phyloP scores from a whole-genome alignment of 2,329 filamentous ascomycete species.

The Hymenoscyphus linearis region DNA sequence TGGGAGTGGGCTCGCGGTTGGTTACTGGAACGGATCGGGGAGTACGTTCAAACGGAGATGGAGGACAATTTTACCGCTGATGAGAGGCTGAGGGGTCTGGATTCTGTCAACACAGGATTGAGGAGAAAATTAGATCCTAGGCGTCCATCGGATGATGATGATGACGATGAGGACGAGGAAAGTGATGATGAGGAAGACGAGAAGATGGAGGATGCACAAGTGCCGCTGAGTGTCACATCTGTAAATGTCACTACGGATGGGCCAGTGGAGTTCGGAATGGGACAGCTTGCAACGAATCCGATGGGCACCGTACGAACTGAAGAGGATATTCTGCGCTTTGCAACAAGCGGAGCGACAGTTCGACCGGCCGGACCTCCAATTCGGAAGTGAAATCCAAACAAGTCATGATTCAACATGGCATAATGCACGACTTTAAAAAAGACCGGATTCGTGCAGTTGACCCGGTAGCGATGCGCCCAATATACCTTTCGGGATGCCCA shows the following conservation, averaged over 20 bases:
- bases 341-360: constrained; percentile 39
- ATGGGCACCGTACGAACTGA: constrained; percentile 28
- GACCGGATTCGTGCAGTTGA: not conserved
- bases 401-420: not conserved
- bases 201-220: constrained; percentile 52
- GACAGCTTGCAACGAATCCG: constrained; percentile 17
- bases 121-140: constrained; percentile 35
- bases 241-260: constrained; percentile 10
- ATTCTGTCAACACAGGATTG: constrained; percentile 69
- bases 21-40: constrained; percentile 37
- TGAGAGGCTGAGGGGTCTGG: constrained; percentile 60
- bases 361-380: not conserved
- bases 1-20: constrained; percentile 43
- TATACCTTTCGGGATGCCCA: not conserved
- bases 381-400: not conserved
- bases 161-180: constrained; percentile 46
- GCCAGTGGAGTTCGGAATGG: constrained; percentile 17
- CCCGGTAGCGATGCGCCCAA: not conserved
- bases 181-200: constrained; percentile 46
- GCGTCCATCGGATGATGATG: constrained; percentile 7
- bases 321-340: constrained; percentile 44
- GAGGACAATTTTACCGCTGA: constrained; percentile 66
- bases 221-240: constrained; percentile 32
- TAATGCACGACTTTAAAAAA: not conserved
- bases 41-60: constrained; percentile 43